Base-by-base conservation (phyloP, 805 yeast species). In the Monosporozyma servazzii region DNA sequence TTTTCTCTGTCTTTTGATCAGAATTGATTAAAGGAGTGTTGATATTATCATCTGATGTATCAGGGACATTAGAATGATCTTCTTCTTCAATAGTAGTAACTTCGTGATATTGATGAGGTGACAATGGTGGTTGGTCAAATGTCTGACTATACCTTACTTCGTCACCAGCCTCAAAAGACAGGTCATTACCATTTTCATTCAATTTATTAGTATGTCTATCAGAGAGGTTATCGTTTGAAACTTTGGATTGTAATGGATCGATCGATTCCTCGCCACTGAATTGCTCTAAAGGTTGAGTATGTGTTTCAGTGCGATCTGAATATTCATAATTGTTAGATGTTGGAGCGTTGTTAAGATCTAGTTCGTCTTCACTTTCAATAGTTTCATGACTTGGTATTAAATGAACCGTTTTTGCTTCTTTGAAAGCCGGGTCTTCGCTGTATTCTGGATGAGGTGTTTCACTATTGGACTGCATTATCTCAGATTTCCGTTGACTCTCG, bases 151-250 rank as follows among this genome's bases (percentile, higher is more conserved):
- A 56, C 43, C 67, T 61, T 5, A 56, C 48, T 49, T 65, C 70
- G 52, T 66, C 70, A 6, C 65, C 70, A 46, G 54, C 58, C 42
- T 70, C 74, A 48, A 66, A 64, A 0, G 73, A 68, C 2, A 72
- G 57, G 17, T 68, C 70, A 27, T 60, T 21, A 8, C 5, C 37
- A 23, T 15, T 23, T 30, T 40, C 51, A 10, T 51, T 59, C 44
- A 51, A 50, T 1, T 62, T 44, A 50, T 58, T 10, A 58, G 62
- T 40, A 10, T 50, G 51, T 49, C 50, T 52, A 40, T 54, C 54
- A 5, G 44, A 42, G 25, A 48, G 47, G 40, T 47, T 40, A 17
- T 49, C 49, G 10, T 33, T 15, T 37, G 48, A 46, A 15, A n/a
- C 44, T 23, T 21, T 47, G 25, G 17, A 37, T 17, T 43, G 48